Evolutionary conservation across 805 yeast species (phyloP), one percentile per base, ranked within the genome.

Genomic region (Saccharomycopsis sp.): DNA sequence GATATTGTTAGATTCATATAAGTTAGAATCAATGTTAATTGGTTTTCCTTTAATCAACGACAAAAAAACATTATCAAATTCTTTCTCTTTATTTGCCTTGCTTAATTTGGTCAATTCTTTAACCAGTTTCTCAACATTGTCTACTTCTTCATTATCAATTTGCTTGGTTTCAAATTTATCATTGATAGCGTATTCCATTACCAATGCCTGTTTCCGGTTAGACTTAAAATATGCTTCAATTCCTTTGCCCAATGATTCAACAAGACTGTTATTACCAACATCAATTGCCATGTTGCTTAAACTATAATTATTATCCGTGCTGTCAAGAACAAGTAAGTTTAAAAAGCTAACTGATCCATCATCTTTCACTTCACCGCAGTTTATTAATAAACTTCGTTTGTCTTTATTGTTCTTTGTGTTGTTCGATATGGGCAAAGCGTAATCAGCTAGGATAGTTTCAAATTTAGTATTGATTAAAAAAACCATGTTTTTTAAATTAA

Each of bases 231-330:
- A 48, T 13, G 26, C 8, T 17, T 48, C 45, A 28, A 49, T 39
- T 11, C 52, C 52, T 26, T 40, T 49, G 13, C 46, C 44, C 13
- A 49, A 17, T n/a, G 50, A 45, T 26, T 49, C 52, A 8, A 40
- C 38, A 13, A 49, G 41, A 39, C 47, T 49, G 29, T 42, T 49
- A 28, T 45, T 46, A 16, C 52, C 52, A 19, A 49, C 45, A 32
- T 36, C 26, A 4, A 49, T 50, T 8, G 50, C 52, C 34, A 49
- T 20, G 27, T 45, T 49, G 21, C 39, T 32, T 22, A 49, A 42
- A 40, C 44, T 45, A 26, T 43, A 45, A 22, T 28, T 41, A 7
- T 45, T 45, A 27, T 45, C 52, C 27, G 16, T 33, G n/a, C 36
- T 28, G 17, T 37, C 24, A 36, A 48, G 37, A 33, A 42, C 28